Conservation (phyloP, 306 rosid genomes). For the Amphicarpaea edgeworthii region DNA sequence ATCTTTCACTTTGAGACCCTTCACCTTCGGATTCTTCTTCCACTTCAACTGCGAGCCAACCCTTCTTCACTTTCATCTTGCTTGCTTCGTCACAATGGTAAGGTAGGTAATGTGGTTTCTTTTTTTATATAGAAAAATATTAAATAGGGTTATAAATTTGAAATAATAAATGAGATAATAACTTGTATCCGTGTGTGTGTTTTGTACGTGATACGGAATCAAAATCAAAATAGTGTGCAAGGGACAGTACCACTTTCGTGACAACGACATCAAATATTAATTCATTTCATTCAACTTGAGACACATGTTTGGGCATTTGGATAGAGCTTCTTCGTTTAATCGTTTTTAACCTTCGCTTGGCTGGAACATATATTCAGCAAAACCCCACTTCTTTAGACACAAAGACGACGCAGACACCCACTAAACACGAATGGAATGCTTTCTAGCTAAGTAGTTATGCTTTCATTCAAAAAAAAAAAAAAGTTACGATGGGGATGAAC, state of each 20-base stretch:
- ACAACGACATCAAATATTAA: too few species aligned
- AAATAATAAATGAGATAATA: background rate
- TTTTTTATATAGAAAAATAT: background rate
- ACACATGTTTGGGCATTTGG: too few species aligned
- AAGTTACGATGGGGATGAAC: background rate
- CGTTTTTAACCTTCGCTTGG: too few species aligned
- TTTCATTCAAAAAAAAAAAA: background rate
- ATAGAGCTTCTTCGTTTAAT: too few species aligned
- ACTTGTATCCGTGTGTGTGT: background rate
- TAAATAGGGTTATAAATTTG: too few species aligned
- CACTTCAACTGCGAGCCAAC: slow-evolving; percentile 68
- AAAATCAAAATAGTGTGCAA: slow-evolving; percentile 42
- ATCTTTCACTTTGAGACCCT: slow-evolving; percentile 58
- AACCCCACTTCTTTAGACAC: too few species aligned
- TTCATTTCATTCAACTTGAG: too few species aligned
- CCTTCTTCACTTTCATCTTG: slow-evolving; percentile 76
- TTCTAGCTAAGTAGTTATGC: background rate
- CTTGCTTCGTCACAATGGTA: background rate
- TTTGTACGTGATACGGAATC: slow-evolving; percentile 44
- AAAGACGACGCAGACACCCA: too few species aligned
- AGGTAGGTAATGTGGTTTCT: background rate
- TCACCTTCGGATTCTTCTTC: slow-evolving; percentile 50
- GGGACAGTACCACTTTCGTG: too few species aligned
- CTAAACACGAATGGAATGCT: too few species aligned
- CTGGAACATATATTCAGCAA: too few species aligned